Base-by-base conservation (phyloP, 345 rosid species). In the Gossypium mustelinum region DNA sequence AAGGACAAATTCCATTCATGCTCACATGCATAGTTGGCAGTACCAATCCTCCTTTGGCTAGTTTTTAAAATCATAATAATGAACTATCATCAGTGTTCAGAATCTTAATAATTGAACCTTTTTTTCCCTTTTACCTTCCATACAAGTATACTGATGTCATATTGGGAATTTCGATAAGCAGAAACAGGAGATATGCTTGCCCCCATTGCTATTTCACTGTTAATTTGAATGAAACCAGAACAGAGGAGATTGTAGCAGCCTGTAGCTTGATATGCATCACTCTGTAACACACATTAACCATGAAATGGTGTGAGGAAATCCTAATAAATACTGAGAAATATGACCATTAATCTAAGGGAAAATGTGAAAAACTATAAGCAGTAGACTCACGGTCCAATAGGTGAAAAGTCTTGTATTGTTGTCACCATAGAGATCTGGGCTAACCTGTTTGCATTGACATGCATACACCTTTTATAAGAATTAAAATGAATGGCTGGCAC, bases 371-470 rank as follows among this genome's bases (percentile, higher is more conserved):
- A 22, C 14, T 9, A 44, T 77, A 52, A 56, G 66, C 59, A 29
- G 57, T 24, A 20, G 78, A 79, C 89, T 89, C 84, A 95, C 99
- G 78, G 99, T 95, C 99, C 99, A 95, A 85, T 95, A 95, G 59
- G 97, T 93, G 92, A 95, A 95, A 76, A 95, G 97, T 77, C 99
- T 90, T 52, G 99, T 95, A 78, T 95, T 95, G 85, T 95, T 95
- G 84, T 95, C 99, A 59, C 99, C 99, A 79, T 95, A 95, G 1
- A 95, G 92, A 91, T 95, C 99, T 57, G 97, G 98, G 74, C 98
- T 95, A 74, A 94, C 98, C 98, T 94, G 88, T 71, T 17, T 73
- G 8, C 67, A 75, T 50, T 51, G 25, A 2, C 16, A 56, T 18
- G 62, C 6, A 24, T 57, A 22, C 24, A 10, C 6, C 22, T 18